These are phyloP conservation scores for Ajuga chamaepitys DNA, from an alignment of 257 asterid genomes.

Conservation along the genomic window DNA sequence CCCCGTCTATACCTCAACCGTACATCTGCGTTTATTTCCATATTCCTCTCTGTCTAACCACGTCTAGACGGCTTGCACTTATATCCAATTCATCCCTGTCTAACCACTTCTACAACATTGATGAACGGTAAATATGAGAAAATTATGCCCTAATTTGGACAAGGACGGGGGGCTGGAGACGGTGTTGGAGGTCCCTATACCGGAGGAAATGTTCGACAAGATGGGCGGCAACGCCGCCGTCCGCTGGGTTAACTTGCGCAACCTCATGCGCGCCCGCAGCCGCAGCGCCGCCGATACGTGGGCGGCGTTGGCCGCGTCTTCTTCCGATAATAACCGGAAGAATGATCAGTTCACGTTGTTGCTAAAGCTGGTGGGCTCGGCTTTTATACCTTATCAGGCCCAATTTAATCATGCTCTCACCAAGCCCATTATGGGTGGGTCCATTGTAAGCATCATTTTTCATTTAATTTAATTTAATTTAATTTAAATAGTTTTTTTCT, in stretches of 20 bases:
- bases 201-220: conserved; percentile 72
- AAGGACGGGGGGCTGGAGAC: conserved; percentile 65
- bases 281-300: conserved; percentile 26
- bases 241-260: conserved; percentile 79
- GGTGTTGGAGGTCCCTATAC: conserved; percentile 83
- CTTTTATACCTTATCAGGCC: conserved; percentile 68
- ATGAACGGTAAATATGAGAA: too few relatives aligned
- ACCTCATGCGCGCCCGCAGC: conserved; percentile 43
- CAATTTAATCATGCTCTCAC: conserved; percentile 47
- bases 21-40: too few relatives aligned
- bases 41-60: too few relatives aligned
- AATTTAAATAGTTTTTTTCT: too few relatives aligned
- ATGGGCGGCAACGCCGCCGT: conserved; percentile 58
- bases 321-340: background rate
- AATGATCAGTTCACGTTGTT: conserved; percentile 66
- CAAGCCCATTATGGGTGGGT: conserved; percentile 50
- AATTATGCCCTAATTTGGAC: conserved; percentile 60
- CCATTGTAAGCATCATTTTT: conserved; percentile 39
- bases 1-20: too few relatives aligned
- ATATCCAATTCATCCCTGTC: too few relatives aligned
- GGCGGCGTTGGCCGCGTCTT: conserved; percentile 11
- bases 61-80: too few relatives aligned
- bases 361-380: conserved; percentile 73
- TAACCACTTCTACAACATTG: too few relatives aligned
- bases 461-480: too few relatives aligned